Conservation (phyloP, 2,329 filamentous ascomycete genomes). For the Epichloe gansuensis region DNA sequence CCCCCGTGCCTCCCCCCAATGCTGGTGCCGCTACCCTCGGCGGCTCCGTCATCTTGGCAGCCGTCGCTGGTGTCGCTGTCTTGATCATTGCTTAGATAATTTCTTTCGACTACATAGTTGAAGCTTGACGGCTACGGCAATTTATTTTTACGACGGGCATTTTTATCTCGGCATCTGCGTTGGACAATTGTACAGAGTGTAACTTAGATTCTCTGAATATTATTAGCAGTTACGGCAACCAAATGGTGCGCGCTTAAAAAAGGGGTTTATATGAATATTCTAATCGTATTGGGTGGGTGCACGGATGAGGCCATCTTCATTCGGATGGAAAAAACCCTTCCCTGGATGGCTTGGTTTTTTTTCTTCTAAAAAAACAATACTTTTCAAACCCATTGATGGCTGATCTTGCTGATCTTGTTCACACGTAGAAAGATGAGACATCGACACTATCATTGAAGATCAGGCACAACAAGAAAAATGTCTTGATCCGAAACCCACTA, state of each 20-base stretch:
- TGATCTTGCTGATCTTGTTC: too few species aligned
- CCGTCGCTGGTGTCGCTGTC: slow-evolving; percentile 39
- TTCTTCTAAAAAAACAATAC: not conserved
- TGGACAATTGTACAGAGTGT: too few species aligned
- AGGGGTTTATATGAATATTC: slow-evolving; percentile 29
- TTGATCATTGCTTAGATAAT: slow-evolving; percentile 40
- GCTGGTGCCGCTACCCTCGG: slow-evolving; percentile 40
- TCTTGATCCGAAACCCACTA: not conserved
- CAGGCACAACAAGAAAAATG: not conserved
- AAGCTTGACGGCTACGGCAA: slow-evolving; percentile 29
- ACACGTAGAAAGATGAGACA: too few species aligned
- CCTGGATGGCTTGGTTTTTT: slow-evolving; percentile 2
- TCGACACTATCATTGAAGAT: too few species aligned
- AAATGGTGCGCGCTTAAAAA: not conserved
- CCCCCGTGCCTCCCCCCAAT: slow-evolving; percentile 25
- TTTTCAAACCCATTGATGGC: slow-evolving; percentile 1
- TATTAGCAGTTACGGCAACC: slow-evolving; percentile 13
- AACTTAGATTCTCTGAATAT: too few species aligned
- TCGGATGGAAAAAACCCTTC: too few species aligned
- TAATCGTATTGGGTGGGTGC: slow-evolving; percentile 26
- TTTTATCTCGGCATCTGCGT: slow-evolving; percentile 9
- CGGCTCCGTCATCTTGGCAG: slow-evolving; percentile 42
- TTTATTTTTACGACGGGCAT: slow-evolving; percentile 19
- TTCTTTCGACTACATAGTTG: slow-evolving; percentile 22
- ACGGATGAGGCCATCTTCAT: not conserved